Conservation (phyloP, 306 rosid species). For the Styphnolobium japonicum region DNA sequence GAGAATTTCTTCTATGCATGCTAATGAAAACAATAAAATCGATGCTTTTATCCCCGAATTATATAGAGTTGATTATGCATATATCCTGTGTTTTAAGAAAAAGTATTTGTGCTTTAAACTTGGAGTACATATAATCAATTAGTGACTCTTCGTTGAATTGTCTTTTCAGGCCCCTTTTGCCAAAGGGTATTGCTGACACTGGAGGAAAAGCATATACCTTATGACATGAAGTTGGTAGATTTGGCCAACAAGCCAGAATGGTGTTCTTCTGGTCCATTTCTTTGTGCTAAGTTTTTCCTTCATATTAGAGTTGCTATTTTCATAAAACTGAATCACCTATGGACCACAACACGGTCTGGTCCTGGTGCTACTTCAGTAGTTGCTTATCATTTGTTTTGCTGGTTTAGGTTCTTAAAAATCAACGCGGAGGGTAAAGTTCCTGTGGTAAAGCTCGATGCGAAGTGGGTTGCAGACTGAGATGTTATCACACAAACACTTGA, state of each 20-base stretch:
- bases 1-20: too few relatives aligned
- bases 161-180: constrained; percentile 73
- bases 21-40: neutral
- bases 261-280: constrained; percentile 42
- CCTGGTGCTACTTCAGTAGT: neutral
- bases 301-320: neutral
- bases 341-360: neutral
- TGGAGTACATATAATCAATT: neutral
- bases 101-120: neutral
- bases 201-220: constrained; percentile 87
- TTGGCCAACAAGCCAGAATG: constrained; percentile 83
- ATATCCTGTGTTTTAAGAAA: neutral
- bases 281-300: neutral
- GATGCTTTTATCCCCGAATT: neutral
- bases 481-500: constrained; percentile 71
- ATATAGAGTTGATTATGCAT: neutral
- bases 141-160: constrained; percentile 4
- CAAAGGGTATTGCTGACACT: constrained; percentile 86
- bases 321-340: neutral
- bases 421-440: constrained; percentile 86
- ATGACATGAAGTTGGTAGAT: constrained; percentile 80
- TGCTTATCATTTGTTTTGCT: constrained; percentile 15
- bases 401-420: constrained; percentile 70
- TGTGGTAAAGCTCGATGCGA: constrained; percentile 65
- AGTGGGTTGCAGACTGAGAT: constrained; percentile 94